Percentiles rank a stretch among this genome's conserved stretches.
Evolutionary conservation across 257 asterid species (phyloP).

Genomic region (Cordia subcordata): DNA sequence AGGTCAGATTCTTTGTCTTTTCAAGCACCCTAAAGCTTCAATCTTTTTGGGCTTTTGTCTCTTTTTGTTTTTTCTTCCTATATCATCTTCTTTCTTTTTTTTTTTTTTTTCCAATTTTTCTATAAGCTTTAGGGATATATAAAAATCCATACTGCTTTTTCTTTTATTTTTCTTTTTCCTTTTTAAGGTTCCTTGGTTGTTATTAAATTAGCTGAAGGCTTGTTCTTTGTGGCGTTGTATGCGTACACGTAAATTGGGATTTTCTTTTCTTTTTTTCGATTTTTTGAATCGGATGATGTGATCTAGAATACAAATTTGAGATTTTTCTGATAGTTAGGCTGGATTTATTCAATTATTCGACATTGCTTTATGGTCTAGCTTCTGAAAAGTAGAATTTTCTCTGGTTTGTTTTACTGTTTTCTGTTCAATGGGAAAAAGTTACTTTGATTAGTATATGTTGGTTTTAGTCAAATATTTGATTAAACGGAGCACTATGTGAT

Average conservation of each 20-base stretch:
- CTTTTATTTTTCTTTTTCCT: no score
- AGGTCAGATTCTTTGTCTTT: conserved; percentile 25
- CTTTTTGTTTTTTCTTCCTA: background rate
- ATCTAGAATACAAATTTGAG: background rate
- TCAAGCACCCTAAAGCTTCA: background rate
- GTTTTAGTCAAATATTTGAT: background rate
- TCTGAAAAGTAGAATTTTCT: background rate
- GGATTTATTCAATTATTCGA: background rate
- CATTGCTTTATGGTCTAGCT: background rate
- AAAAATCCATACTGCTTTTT: no score
- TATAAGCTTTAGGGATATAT: background rate
- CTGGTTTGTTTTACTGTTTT: background rate
- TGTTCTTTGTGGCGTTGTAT: background rate
- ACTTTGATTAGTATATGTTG: background rate
- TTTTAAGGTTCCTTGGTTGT: no score
- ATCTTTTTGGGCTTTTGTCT: background rate
- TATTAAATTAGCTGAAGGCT: background rate
- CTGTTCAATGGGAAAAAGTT: background rate
- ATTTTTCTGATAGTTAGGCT: background rate
- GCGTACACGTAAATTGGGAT: background rate
- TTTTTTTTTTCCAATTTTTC: no score
- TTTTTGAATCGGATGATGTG: background rate
- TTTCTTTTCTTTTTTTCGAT: background rate
- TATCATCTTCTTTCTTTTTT: background rate
- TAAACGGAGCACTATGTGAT: conserved; percentile 4